phyloP scores from a whole-genome alignment of 2,329 filamentous ascomycete genomes.

The Colletotrichum gloeosporioides region DNA sequence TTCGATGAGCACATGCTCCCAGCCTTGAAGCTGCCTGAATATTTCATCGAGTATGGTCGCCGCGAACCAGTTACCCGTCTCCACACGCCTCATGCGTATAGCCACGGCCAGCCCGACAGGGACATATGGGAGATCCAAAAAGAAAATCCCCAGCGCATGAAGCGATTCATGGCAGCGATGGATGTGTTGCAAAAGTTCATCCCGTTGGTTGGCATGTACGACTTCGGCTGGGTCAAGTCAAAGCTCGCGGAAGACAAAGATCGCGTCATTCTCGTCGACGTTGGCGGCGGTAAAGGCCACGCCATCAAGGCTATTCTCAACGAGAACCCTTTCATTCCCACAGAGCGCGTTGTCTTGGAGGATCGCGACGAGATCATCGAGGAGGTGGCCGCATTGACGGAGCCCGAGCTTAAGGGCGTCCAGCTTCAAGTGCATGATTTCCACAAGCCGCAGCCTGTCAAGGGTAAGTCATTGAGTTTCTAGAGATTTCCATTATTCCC shows the following conservation, averaged over 20 bases:
- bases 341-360: constrained; percentile 19
- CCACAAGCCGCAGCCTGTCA: constrained; percentile 24
- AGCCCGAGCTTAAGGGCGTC: neutral
- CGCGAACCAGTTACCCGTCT: constrained; percentile 31
- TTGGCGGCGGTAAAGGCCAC: constrained; percentile 37
- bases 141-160: constrained; percentile 26
- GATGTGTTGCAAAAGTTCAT: constrained; percentile 24
- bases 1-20: constrained; percentile 30
- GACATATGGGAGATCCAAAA: constrained; percentile 37
- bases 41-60: constrained; percentile 35
- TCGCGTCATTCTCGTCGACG: constrained; percentile 34
- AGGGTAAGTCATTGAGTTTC: neutral
- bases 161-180: constrained; percentile 34
- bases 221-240: constrained; percentile 32
- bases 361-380: constrained; percentile 25
- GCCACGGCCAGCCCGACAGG: constrained; percentile 30
- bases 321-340: constrained; percentile 5
- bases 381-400: neutral
- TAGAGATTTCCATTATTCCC: neutral
- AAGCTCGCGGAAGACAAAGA: neutral
- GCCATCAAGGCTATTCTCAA: constrained; percentile 23
- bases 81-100: constrained; percentile 32
- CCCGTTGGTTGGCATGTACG: constrained; percentile 32
- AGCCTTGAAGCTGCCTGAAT: constrained; percentile 30
- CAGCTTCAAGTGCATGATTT: constrained; percentile 22